These are phyloP conservation scores for Massospora cicadina DNA, from an alignment of 371 early-diverging fungal genomes.

Conservation along the genomic window DNA sequence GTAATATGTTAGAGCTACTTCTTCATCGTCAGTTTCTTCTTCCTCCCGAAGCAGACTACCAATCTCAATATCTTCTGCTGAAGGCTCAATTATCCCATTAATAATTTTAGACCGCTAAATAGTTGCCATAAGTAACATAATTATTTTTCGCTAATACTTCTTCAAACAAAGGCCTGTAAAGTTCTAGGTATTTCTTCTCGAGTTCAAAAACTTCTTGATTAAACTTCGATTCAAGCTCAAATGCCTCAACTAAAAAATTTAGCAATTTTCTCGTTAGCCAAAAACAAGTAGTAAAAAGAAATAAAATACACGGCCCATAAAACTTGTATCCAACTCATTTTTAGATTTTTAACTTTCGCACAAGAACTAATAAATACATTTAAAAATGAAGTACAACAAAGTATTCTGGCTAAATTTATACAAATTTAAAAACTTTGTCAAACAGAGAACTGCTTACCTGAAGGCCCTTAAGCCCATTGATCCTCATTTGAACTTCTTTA, in stretches of 20 bases:
- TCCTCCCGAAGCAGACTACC: constrained; percentile 36
- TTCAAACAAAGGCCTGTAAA: constrained; percentile 71
- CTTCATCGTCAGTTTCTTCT: constrained; percentile 22
- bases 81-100: constrained; percentile 63
- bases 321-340: background rate
- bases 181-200: constrained; percentile 77
- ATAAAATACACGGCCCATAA: background rate
- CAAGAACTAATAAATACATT: too few relatives aligned
- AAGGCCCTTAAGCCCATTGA: constrained; percentile 50
- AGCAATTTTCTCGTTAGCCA: background rate
- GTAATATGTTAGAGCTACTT: constrained; percentile 11
- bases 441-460: too few relatives aligned
- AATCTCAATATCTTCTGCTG: constrained; percentile 55
- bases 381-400: background rate
- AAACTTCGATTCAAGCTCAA: constrained; percentile 60
- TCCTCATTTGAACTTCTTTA: constrained; percentile 50
- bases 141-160: constrained; percentile 20
- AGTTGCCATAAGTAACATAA: background rate
- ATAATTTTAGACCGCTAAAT: constrained; percentile 48
- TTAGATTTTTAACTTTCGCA: too few relatives aligned
- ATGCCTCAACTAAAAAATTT: constrained; percentile 61
- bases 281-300: background rate
- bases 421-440: too few relatives aligned
- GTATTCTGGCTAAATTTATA: background rate
- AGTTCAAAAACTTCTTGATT: constrained; percentile 73